phyloP scores from a whole-genome alignment of 768 basidiomycete species.

The Rhizopogon rudus region DNA sequence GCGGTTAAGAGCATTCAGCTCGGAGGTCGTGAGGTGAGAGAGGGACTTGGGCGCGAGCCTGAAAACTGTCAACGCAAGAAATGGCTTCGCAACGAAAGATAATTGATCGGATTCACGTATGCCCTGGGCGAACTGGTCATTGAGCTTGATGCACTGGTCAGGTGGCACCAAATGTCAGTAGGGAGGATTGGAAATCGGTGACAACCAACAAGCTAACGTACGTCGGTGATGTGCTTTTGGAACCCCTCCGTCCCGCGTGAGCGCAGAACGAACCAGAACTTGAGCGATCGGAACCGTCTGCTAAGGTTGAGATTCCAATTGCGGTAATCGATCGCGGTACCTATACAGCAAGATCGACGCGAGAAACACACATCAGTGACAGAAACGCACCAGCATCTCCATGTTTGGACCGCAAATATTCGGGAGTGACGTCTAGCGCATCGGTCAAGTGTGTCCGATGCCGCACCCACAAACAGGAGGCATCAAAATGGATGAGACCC shows the following conservation, averaged over 20 bases:
- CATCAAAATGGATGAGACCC: constrained; percentile 89
- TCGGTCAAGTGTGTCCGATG: too few species aligned
- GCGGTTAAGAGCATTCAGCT: constrained; percentile 62
- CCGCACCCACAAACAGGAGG: constrained; percentile 70
- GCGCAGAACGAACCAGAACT: constrained; percentile 89
- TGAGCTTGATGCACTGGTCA: constrained; percentile 54
- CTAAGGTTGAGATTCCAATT: constrained; percentile 49
- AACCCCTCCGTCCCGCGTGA: constrained; percentile 81
- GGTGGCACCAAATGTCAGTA: not conserved
- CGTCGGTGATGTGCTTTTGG: constrained; percentile 66
- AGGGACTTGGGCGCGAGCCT: constrained; percentile 43
- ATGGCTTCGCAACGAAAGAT: constrained; percentile 63
- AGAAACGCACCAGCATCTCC: too few species aligned
- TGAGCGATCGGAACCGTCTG: constrained; percentile 83
- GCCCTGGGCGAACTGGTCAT: constrained; percentile 51
- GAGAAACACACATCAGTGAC: too few species aligned
- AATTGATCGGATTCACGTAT: constrained; percentile 49
- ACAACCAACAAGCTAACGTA: constrained; percentile 21
- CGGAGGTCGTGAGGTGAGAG: too few species aligned
- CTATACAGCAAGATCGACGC: too few species aligned
- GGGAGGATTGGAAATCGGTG: not conserved
- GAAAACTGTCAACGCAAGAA: constrained; percentile 74
- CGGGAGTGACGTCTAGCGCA: too few species aligned
- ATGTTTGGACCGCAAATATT: too few species aligned
- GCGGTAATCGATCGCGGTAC: too few species aligned